A percentile compares a stretch with the other conserved stretches of the same genome.
phyloP scores from a whole-genome alignment of 345 rosid genomes.

The Cardiospermum halicacabum region DNA sequence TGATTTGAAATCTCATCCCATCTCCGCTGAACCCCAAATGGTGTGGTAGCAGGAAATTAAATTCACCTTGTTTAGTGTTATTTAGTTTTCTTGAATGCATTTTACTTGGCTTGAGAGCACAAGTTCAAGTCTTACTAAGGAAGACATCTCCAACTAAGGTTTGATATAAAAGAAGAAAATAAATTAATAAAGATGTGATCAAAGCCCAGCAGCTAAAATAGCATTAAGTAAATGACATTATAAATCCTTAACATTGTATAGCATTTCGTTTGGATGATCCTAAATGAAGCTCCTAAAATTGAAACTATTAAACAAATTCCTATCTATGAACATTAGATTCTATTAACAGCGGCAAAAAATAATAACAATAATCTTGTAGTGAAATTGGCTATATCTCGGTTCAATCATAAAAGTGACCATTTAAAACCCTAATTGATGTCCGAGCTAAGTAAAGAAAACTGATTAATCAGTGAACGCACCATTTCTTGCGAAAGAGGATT shows the following conservation, averaged over 20 bases:
- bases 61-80: no score
- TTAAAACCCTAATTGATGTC: neutral
- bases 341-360: neutral
- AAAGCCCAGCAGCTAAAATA: neutral
- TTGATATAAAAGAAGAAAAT: neutral
- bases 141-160: neutral
- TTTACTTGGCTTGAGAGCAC: no score
- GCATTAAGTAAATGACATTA: neutral
- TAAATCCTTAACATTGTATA: neutral
- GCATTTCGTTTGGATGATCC: neutral
- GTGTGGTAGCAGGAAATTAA: no score
- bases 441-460: neutral
- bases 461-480: conserved; percentile 38
- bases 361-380: neutral
- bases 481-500: conserved; percentile 98
- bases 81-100: no score
- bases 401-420: neutral
- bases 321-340: neutral
- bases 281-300: neutral
- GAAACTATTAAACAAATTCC: neutral
- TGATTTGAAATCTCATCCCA: no score
- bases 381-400: neutral
- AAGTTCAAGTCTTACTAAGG: no score
- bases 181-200: neutral
- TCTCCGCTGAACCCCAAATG: no score